A percentile compares a stretch with the other conserved stretches of the same genome.
Conservation (phyloP, 2,329 filamentous ascomycete species). For the Colletotrichum cordylinicola region DNA sequence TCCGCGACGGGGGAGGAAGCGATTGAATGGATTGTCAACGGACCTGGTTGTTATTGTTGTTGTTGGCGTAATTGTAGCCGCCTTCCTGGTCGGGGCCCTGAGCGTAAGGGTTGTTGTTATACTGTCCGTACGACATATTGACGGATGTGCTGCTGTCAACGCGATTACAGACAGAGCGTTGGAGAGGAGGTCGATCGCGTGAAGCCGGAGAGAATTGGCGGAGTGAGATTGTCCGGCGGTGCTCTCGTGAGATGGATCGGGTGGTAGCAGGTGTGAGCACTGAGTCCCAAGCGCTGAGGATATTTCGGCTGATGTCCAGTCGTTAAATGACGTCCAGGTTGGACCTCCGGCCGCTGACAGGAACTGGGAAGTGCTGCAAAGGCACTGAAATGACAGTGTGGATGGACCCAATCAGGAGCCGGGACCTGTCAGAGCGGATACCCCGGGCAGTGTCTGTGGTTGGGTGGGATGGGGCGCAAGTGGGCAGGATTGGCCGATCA, state of each 20-base stretch:
- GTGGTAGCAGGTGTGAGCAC: neutral
- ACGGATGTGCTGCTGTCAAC: constrained; percentile 3
- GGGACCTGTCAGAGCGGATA: constrained; percentile 21
- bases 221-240: neutral
- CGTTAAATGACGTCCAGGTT: constrained; percentile 22
- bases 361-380: constrained; percentile 20
- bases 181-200: neutral
- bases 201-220: neutral
- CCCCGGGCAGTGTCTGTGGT: constrained; percentile 19
- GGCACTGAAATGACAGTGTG: constrained; percentile 19
- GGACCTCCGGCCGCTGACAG: constrained; percentile 12
- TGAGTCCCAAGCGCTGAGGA: neutral
- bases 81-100: constrained; percentile 54
- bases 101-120: constrained; percentile 70
- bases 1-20: neutral
- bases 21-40: constrained; percentile 27
- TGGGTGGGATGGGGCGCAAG: constrained; percentile 15
- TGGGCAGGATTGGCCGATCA: constrained; percentile 18
- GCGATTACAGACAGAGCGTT: neutral
- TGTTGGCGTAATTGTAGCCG: constrained; percentile 45
- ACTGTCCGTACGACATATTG: constrained; percentile 67
- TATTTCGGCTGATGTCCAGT: constrained; percentile 19
- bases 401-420: constrained; percentile 20
- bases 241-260: constrained; percentile 4
- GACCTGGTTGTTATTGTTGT: constrained; percentile 38